Evolutionary conservation across 805 yeast genomes (phyloP), one percentile per base, ranked within the genome.

Genomic region (Barnettozyma sp.): DNA sequence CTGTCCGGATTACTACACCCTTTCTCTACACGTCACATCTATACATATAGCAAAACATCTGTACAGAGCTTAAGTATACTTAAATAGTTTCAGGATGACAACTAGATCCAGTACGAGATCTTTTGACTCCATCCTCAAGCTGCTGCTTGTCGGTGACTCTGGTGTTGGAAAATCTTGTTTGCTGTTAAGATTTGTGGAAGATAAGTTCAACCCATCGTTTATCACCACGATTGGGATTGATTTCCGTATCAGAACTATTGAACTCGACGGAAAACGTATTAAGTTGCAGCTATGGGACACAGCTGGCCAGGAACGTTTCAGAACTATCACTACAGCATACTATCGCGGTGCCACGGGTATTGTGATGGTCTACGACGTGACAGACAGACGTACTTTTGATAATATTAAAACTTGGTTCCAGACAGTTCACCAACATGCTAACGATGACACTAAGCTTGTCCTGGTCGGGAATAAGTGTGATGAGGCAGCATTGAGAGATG

Each of bases 201-300:
- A 90, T 63, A 88, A 87, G 62, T 92, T 92, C 68, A 88, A 90
- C 52, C 97, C 97, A 5, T 78, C 92, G 15, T 92, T 90, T 63
- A 92, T 92, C 64, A 87, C 97, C 41, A 92, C 98, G 32, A 92
- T 92, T 54, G 98, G 98, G 37, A 92, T 92, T 53, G 98, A 92
- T 62, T 92, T 92, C 73, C 92, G 92, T 68, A 90, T 92, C 59
- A 82, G 96, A 64, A 88, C 96, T 20, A 84, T 88, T 49, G 97
- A 90, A 51, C 73, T 88, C 46, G 90, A 90, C 45, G 96, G 95
- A 36, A 83, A 84, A 63, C 82, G 82, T 46, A 83, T 92, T 62
- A 92, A 92, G 65, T 73, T 90, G 57, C 98, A 92, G 62, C 83
- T 90, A 29, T 82, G 96, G 96, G 96, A 87, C 59, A 87, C 96